These are phyloP conservation scores for Colletotrichum euphorbiae DNA, from an alignment of 2,329 filamentous ascomycete genomes.

Conservation along the genomic window DNA sequence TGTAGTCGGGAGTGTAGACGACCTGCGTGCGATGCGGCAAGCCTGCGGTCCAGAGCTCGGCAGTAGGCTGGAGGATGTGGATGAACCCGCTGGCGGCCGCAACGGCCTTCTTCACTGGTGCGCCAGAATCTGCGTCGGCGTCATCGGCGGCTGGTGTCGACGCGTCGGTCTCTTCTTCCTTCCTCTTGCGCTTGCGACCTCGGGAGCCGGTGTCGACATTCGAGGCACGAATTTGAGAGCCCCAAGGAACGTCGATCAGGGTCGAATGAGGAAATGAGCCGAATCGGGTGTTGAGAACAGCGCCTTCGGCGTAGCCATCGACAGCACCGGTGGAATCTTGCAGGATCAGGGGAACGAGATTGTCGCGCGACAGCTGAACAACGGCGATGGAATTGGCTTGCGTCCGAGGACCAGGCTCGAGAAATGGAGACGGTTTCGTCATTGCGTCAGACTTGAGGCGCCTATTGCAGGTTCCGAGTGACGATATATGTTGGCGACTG, in stretches of 20 bases:
- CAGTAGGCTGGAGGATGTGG: slow-evolving; percentile 82
- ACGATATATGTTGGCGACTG: not conserved
- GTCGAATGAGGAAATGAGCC: slow-evolving; percentile 89
- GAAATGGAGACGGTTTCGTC: slow-evolving; percentile 76
- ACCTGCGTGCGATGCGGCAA: slow-evolving; percentile 87
- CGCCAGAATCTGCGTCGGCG: slow-evolving; percentile 47
- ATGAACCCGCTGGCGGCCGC: slow-evolving; percentile 77
- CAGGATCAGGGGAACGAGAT: slow-evolving; percentile 80
- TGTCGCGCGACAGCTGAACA: slow-evolving; percentile 89
- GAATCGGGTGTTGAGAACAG: slow-evolving; percentile 90
- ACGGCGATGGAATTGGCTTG: slow-evolving; percentile 78
- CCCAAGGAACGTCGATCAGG: slow-evolving; percentile 84
- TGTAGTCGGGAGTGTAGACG: slow-evolving; percentile 88
- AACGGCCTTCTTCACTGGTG: slow-evolving; percentile 59
- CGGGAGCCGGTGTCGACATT: slow-evolving; percentile 92
- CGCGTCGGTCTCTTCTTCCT: slow-evolving; percentile 53
- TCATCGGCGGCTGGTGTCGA: slow-evolving; percentile 48
- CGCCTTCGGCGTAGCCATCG: slow-evolving; percentile 80
- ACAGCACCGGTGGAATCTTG: slow-evolving; percentile 70
- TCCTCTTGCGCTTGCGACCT: slow-evolving; percentile 74
- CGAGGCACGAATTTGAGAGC: slow-evolving; percentile 89
- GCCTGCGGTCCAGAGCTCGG: slow-evolving; percentile 84
- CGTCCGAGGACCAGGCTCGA: slow-evolving; percentile 75
- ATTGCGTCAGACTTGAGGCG: slow-evolving; percentile 43
- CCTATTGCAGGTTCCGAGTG: not conserved